Percentiles rank a stretch among this genome's conserved stretches.
Evolutionary conservation across 805 yeast genomes (phyloP).

Genomic region (Middelhovenomyces tepae): DNA sequence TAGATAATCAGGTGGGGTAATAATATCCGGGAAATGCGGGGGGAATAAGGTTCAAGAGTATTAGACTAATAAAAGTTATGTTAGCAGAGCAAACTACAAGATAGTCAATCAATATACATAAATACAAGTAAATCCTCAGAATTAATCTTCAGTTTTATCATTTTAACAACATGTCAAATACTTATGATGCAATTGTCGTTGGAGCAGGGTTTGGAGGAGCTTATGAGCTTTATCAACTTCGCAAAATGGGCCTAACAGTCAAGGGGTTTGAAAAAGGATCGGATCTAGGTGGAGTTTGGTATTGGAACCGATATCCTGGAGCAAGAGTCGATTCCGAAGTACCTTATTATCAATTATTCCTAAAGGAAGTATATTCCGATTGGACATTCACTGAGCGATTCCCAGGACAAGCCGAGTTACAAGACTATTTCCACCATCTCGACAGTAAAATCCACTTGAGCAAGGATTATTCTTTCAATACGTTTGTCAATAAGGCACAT

Average conservation of each 20-base stretch:
- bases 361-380: slow-evolving; percentile 21
- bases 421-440: slow-evolving; percentile 22
- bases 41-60: no score
- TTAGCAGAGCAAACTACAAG: no score
- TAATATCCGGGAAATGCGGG: no score
- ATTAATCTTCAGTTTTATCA: no score
- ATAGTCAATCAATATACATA: no score
- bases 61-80: no score
- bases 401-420: slow-evolving; percentile 23
- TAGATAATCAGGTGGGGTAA: no score
- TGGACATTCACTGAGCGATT: slow-evolving; percentile 24
- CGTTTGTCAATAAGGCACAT: slow-evolving; percentile 16
- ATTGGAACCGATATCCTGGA: slow-evolving; percentile 21
- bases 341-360: slow-evolving; percentile 23
- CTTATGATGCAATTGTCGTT: slow-evolving; percentile 13
- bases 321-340: slow-evolving; percentile 25
- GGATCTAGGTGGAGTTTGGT: slow-evolving; percentile 22
- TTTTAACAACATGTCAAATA: slow-evolving; percentile 2
- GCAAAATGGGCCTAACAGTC: slow-evolving; percentile 16
- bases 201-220: slow-evolving; percentile 19
- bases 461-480: slow-evolving; percentile 21
- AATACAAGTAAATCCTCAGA: no score
- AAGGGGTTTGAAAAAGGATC: slow-evolving; percentile 15
- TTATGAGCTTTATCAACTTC: slow-evolving; percentile 15
- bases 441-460: slow-evolving; percentile 20